phyloP scores from a whole-genome alignment of 2,329 filamentous ascomycete genomes.

The Monilinia aucupariae region DNA sequence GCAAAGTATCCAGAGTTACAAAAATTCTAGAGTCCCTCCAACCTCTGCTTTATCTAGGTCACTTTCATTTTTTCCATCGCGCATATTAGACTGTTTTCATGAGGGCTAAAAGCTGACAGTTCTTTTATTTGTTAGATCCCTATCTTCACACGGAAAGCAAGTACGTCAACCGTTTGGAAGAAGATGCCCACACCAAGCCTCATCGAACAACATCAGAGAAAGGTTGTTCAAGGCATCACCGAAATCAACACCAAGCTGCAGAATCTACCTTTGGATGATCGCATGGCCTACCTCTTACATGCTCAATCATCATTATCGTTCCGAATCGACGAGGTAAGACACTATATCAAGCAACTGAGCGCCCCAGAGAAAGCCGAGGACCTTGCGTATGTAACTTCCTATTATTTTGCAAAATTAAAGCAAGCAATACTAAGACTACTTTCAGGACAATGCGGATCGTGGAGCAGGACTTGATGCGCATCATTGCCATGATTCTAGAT shows the following conservation, averaged over 20 bases:
- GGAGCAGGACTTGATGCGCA: not conserved
- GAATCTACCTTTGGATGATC: not conserved
- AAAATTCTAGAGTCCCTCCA: not conserved
- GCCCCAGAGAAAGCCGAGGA: not conserved
- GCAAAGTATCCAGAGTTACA: not conserved
- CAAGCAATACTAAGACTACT: not conserved
- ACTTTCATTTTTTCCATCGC: not conserved
- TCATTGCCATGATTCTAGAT: not conserved
- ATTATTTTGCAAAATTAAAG: accelerated
- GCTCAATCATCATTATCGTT: not conserved
- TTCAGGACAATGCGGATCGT: not conserved
- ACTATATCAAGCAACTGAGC: not conserved
- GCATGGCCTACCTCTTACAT: not conserved
- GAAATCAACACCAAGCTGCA: not conserved
- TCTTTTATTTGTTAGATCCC: not conserved
- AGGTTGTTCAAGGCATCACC: not conserved
- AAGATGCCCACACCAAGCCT: not conserved
- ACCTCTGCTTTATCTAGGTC: not conserved
- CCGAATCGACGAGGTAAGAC: not conserved
- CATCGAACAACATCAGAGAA: not conserved
- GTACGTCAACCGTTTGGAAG: not conserved
- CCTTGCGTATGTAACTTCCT: not conserved
- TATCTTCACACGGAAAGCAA: not conserved
- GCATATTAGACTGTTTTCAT: not conserved
- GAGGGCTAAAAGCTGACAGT: not conserved